Conservation (phyloP, 1,284 basidiomycete genomes). For the Cystobasidiaceae sp. region DNA sequence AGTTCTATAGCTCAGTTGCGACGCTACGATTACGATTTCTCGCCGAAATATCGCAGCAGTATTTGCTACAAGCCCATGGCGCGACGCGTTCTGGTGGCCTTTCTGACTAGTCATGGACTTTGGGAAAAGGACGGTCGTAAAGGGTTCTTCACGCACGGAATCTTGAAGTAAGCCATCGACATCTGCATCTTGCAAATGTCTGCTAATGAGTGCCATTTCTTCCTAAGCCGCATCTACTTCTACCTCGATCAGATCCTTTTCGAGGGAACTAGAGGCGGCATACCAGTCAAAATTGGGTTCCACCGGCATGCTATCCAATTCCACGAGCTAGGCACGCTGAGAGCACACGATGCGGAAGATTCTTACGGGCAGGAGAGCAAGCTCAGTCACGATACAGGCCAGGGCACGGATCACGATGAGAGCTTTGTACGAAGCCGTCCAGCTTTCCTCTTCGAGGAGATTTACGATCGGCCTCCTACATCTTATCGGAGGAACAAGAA, state of each 20-base stretch:
- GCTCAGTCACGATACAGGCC: conserved; percentile 57
- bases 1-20: conserved; percentile 54
- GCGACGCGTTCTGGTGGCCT: conserved; percentile 61
- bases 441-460: conserved; percentile 64
- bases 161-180: conserved; percentile 57
- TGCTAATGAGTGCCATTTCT: background rate
- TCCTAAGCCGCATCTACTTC: conserved; percentile 53
- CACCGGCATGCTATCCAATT: conserved; percentile 33
- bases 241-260: conserved; percentile 69
- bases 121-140: conserved; percentile 53
- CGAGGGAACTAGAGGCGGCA: conserved; percentile 48
- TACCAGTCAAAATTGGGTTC: conserved; percentile 33
- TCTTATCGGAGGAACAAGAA: background rate
- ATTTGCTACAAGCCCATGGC: conserved; percentile 70
- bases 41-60: conserved; percentile 65
- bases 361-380: conserved; percentile 54
- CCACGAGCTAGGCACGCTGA: conserved; percentile 49
- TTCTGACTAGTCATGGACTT: conserved; percentile 61
- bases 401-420: conserved; percentile 66
- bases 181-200: background rate
- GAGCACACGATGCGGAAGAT: conserved; percentile 46
- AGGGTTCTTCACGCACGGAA: conserved; percentile 61
- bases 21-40: conserved; percentile 58
- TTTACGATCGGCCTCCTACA: conserved; percentile 49
- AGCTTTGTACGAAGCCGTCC: conserved; percentile 58